Conservation (phyloP, 129 eudicot genomes). For the Kitagawia praeruptora region DNA sequence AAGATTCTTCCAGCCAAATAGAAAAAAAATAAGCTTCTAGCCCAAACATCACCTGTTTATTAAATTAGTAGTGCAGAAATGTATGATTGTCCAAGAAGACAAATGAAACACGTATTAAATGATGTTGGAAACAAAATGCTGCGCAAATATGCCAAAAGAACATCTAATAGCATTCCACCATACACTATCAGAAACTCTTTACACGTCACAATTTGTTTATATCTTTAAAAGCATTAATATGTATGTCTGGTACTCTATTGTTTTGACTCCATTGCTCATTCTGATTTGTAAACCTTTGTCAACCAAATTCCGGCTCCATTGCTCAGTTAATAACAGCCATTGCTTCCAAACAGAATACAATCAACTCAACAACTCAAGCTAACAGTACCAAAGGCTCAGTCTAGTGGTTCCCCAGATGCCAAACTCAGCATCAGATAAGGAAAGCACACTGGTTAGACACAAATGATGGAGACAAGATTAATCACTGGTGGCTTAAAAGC, state of each 20-base stretch:
- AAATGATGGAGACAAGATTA: neutral
- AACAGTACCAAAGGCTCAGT: neutral
- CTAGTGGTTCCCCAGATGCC: neutral
- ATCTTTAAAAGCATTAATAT: neutral
- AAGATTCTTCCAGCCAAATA: neutral
- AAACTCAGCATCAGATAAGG: neutral
- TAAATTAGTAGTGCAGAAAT: neutral
- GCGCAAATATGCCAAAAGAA: neutral
- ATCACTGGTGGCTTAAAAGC: neutral
- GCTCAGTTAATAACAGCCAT: neutral
- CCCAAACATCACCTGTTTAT: neutral
- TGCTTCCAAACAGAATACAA: neutral
- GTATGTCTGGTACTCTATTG: neutral
- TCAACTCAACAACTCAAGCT: neutral
- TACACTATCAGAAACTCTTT: neutral
- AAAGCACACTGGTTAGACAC: neutral
- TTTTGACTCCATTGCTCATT: neutral
- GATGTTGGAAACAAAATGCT: neutral
- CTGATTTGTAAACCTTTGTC: neutral
- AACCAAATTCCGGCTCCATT: neutral
- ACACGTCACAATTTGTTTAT: neutral
- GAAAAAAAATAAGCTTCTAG: neutral
- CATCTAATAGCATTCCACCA: neutral
- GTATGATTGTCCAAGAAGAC: neutral
- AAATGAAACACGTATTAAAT: neutral